Conservation (phyloP, 306 rosid genomes). For the Albizia julibrissin region DNA sequence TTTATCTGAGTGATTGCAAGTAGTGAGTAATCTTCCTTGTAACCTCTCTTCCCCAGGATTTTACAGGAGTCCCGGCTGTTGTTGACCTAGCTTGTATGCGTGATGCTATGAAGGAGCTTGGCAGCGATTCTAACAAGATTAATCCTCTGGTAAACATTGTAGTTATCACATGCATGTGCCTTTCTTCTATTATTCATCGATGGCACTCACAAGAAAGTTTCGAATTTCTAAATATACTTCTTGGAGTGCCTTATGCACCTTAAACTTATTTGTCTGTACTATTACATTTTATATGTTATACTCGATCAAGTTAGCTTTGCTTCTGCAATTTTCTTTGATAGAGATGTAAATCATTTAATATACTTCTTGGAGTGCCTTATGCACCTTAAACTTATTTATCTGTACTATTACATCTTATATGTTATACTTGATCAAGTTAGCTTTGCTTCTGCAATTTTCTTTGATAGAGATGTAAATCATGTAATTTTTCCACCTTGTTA, state of each 20-base stretch:
- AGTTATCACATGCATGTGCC: constrained; percentile 18
- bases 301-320: not conserved
- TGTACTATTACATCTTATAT: not conserved
- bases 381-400: constrained; percentile 1
- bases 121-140: constrained; percentile 93
- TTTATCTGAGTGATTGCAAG: not conserved
- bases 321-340: no score
- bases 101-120: constrained; percentile 97
- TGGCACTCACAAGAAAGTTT: not conserved
- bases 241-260: constrained; percentile 5
- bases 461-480: not conserved
- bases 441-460: not conserved
- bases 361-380: not conserved
- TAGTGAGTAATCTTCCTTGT: constrained; percentile 1
- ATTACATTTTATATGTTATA: not conserved
- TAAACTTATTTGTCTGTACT: not conserved
- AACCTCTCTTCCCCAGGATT: constrained; percentile 60
- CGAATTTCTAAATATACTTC: not conserved
- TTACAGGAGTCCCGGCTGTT: constrained; percentile 98
- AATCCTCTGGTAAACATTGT: constrained; percentile 77
- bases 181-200: constrained; percentile 2
- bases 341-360: no score
- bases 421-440: not conserved
- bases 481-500: not conserved
- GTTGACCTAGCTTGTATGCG: constrained; percentile 99